Evolutionary conservation across 2,329 filamentous ascomycete genomes (phyloP).

Genomic region (Pseudocercospora eumusae): DNA sequence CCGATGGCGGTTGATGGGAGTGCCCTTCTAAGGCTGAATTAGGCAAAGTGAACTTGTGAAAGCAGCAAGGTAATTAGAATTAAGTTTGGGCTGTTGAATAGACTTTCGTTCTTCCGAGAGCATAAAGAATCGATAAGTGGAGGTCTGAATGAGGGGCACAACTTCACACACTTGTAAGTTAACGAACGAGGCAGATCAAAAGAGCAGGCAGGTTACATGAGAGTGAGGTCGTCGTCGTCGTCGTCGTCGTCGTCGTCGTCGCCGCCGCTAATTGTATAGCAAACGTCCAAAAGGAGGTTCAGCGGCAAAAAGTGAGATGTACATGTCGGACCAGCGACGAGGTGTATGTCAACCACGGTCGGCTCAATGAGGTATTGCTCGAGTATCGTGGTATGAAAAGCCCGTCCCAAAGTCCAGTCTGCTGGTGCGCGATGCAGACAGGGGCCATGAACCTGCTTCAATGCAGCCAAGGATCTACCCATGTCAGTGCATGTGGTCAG

Average conservation of each 20-base stretch:
- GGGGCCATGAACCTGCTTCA: conserved; percentile 9
- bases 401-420: conserved; percentile 13
- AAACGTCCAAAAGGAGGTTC: conserved; percentile 5
- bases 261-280: neutral
- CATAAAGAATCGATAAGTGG: conserved; percentile 10
- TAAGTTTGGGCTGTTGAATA: conserved; percentile 19
- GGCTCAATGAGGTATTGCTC: conserved; percentile 13
- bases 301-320: conserved; percentile 7
- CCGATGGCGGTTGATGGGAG: conserved; percentile 15
- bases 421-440: conserved; percentile 15
- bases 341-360: conserved; percentile 17
- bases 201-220: neutral
- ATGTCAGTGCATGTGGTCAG: conserved; percentile 12
- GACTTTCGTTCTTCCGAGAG: conserved; percentile 24
- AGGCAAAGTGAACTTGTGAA: conserved; percentile 19
- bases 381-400: conserved; percentile 10
- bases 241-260: neutral
- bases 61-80: conserved; percentile 26
- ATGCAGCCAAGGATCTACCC: conserved; percentile 6
- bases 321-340: neutral
- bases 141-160: conserved; percentile 14
- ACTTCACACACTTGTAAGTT: conserved; percentile 13
- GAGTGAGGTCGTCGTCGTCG: conserved; percentile 1
- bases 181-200: neutral
- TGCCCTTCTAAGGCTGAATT: conserved; percentile 18